Base-by-base conservation (phyloP, 306 rosid genomes). In the Fragaria vesca region DNA sequence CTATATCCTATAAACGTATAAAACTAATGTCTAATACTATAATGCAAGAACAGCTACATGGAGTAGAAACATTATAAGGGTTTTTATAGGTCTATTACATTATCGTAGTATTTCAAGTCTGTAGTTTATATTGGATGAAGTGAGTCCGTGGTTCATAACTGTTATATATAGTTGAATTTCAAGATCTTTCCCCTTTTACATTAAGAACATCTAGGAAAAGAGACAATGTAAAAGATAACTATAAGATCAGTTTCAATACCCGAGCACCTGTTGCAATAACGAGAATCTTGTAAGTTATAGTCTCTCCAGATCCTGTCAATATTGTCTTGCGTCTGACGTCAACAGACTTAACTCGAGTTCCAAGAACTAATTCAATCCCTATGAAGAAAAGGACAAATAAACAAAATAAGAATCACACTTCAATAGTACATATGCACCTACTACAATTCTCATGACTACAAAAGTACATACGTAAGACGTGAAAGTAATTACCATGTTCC, bases 181-280 rank as follows among this genome's bases (percentile, higher is more conserved):
- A 36, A 65, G 15, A 40, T 69, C 40, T n/a, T 70, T 20, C 61
- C 69, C 69, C 51, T 20, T 16, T 24, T 61, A 36, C 76, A 70
- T 26, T 50, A 42, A 40, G 55, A 76, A 42, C 73, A 71, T 69
- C 73, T 10, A 58, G 40, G 40, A 48, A 69, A 52, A 51, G 60
- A 45, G 69, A 74, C 13, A 26, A 82, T 4, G 52, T 17, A 67
- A 45, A 45, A 55, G 77, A 40, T 36, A 66, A 77, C 36, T 52
- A 70, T 50, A 71, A 86, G 90, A 88, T 76, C 78, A 82, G 90
- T 67, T 83, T 82, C 78, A 86, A 81, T 95, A 95, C 99, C 99
- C 96, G 98, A 83, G 99, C 99, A 88, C 99, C 99, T 83, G 99
- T 91, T 65, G 99, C 99, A 85, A 95, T 79, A 73, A 95, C 82